These are phyloP conservation scores for Hemisphaericaspora lyxosophila DNA, from an alignment of 1,139 yeast genomes.

Conservation along the genomic window DNA sequence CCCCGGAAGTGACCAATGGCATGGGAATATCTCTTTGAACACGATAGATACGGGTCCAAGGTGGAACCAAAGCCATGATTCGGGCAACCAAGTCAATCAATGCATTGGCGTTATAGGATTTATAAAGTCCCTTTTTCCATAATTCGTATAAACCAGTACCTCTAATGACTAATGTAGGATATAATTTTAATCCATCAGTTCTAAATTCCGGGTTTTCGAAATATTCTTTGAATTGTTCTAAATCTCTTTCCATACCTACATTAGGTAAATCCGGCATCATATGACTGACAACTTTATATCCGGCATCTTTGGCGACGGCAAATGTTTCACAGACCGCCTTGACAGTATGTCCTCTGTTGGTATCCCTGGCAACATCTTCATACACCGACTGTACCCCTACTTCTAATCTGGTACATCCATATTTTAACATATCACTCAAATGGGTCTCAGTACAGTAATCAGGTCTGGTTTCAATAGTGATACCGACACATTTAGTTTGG, in stretches of 20 bases:
- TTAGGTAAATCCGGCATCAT: constrained; percentile 99
- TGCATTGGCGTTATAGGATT: constrained; percentile 92
- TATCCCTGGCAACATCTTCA: constrained; percentile 98
- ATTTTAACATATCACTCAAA: constrained; percentile 88
- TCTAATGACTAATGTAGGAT: constrained; percentile 94
- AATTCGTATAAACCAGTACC: constrained; percentile 97
- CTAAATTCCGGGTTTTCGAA: constrained; percentile 96
- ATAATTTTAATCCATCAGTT: constrained; percentile 93
- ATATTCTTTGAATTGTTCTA: constrained; percentile 93
- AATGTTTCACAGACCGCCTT: constrained; percentile 95
- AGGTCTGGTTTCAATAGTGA: constrained; percentile 97
- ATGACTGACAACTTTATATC: constrained; percentile 95
- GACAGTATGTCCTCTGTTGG: constrained; percentile 97
- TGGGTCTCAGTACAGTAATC: constrained; percentile 98
- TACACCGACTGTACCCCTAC: constrained; percentile 97
- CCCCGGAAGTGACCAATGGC: constrained; percentile 98
- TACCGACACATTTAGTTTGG: constrained; percentile 96
- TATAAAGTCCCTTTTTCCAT: constrained; percentile 95
- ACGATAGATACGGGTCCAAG: constrained; percentile 98
- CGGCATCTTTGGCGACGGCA: constrained; percentile 94
- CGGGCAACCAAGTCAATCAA: constrained; percentile 93
- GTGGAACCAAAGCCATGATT: constrained; percentile 93
- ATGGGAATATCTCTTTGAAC: constrained; percentile 99
- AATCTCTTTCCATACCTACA: constrained; percentile 97
- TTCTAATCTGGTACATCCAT: constrained; percentile 96